Base-by-base conservation (phyloP, 495 filamentous ascomycete species). In the Penicillium bialowiezense region DNA sequence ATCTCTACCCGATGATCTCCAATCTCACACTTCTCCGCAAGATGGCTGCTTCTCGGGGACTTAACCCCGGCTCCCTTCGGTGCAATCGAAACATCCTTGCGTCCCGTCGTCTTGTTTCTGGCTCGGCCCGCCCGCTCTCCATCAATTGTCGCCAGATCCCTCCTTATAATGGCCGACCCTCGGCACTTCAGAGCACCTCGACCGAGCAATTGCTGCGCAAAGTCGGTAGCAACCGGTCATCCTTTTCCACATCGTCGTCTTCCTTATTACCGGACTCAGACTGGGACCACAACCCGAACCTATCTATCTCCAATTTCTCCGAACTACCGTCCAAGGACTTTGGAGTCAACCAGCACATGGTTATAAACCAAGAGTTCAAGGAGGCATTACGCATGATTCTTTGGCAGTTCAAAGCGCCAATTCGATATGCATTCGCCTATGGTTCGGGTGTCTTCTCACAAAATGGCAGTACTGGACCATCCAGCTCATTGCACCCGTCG, bases 371-470 rank as follows among this genome's bases (percentile, higher is more conserved):
- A 52, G 90, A 96, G 53, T 92, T 96, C 66, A 97, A 96, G 60
- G 89, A 96, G 61, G 86, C 83, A 13, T 68, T 98, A 29, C 85
- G 91, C 14, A 83, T 89, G 61, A 87, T 97, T 24, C 78, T 96
- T 4, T 96, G 91, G 89, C 81, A 91, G 49, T 97, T 98, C 68
- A 78, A 86, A 29, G 93, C 95, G 0, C 91, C 92, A 0, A 95
- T 98, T 50, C 80, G 88, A 39, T 97, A 97, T 71, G 92, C 91
- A 5, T 93, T 98, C 65, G 93, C 93, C 12, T 98, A 98, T 63
- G 93, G 93, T 19, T 97, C 92, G 1, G 93, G 95, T 7, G 93
- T 98, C 5, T 98, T 98, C 62, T 79, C 91, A 1, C 93, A 98
- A 59, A 82, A 79, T 4, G 78, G 77, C 32, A 76, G 65, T 41